phyloP scores from a whole-genome alignment of 257 asterid genomes.

The Nicotiana tabacum region DNA sequence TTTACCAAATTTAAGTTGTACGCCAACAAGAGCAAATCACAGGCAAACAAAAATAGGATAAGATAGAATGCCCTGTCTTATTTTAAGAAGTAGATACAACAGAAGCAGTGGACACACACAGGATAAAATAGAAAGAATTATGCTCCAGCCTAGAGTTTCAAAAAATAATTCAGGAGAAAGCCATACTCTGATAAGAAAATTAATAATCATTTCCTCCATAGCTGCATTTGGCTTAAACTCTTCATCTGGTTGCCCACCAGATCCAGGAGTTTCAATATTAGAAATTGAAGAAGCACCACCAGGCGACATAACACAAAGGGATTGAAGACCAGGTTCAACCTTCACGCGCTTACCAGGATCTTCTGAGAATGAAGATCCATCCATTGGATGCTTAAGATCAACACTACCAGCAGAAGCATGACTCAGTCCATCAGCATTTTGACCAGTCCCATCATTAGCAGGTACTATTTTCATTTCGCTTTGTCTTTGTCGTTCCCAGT shows the following conservation, averaged over 20 bases:
- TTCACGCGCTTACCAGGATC: conserved; percentile 87
- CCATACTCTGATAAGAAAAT: conserved; percentile 90
- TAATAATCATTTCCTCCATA: conserved; percentile 99
- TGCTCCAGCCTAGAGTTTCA: conserved; percentile 10
- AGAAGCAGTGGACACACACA: background rate
- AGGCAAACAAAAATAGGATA: too few relatives aligned
- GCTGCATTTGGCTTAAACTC: conserved; percentile 99
- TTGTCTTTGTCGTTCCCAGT: conserved; percentile 96
- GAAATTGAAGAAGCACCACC: conserved; percentile 92
- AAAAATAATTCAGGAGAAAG: conserved; percentile 7
- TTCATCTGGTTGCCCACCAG: conserved; percentile 94
- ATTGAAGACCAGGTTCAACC: conserved; percentile 96
- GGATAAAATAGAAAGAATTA: conserved; percentile 13
- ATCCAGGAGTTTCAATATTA: conserved; percentile 89
- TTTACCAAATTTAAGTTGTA: background rate
- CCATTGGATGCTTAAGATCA: conserved; percentile 63
- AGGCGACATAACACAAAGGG: conserved; percentile 96
- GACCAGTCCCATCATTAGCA: conserved; percentile 47
- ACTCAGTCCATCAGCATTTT: conserved; percentile 51
- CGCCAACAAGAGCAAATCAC: background rate
- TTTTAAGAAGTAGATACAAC: background rate
- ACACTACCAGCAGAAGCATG: conserved; percentile 41
- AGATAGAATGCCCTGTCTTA: background rate
- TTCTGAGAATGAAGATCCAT: conserved; percentile 81
- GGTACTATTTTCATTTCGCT: conserved; percentile 69